These are phyloP conservation scores for Yamadazyma philogaea DNA, from an alignment of 805 yeast genomes.

Conservation along the genomic window DNA sequence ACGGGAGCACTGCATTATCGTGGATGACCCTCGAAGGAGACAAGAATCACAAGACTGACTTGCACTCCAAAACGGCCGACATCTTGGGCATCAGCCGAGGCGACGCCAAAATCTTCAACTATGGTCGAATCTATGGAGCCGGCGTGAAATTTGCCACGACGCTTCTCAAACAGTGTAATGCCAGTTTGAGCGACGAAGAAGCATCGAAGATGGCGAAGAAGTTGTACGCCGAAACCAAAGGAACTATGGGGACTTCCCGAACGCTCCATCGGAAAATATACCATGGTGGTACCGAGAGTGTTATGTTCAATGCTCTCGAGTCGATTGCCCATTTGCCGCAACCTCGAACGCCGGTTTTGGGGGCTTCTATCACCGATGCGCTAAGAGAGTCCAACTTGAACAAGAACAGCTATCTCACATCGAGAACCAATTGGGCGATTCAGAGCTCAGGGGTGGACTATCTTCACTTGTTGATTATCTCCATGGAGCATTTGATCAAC, in stretches of 20 bases:
- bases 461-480: constrained; percentile 73
- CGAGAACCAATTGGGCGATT: constrained; percentile 95
- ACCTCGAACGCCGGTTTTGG: constrained; percentile 88
- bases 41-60: constrained; percentile 85
- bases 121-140: constrained; percentile 97
- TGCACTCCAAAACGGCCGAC: constrained; percentile 90
- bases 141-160: constrained; percentile 88
- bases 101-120: constrained; percentile 93
- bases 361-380: constrained; percentile 91
- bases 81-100: constrained; percentile 85
- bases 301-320: constrained; percentile 86
- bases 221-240: constrained; percentile 82
- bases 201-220: constrained; percentile 63
- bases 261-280: constrained; percentile 40
- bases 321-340: constrained; percentile 74
- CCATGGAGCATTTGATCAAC: constrained; percentile 79
- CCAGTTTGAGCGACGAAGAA: constrained; percentile 59
- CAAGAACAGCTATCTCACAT: constrained; percentile 71
- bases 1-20: constrained; percentile 95
- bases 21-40: constrained; percentile 99
- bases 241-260: constrained; percentile 34
- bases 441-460: constrained; percentile 98
- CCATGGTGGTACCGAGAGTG: constrained; percentile 92
- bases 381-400: constrained; percentile 61
- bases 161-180: constrained; percentile 80